These are phyloP conservation scores for Epithele typhae DNA, from an alignment of 768 basidiomycete genomes.

Conservation along the genomic window DNA sequence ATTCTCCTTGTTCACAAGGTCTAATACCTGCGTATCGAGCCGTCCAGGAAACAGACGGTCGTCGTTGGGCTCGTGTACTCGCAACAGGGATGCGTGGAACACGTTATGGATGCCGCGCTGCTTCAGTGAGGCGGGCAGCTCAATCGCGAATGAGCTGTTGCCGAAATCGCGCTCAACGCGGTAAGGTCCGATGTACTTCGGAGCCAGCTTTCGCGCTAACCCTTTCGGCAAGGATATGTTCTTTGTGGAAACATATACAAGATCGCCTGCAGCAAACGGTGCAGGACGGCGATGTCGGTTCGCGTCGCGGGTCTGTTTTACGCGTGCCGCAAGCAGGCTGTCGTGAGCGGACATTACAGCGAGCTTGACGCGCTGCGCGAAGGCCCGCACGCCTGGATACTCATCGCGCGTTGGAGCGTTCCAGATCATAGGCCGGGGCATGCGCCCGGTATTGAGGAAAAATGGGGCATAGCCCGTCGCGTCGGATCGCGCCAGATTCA, in stretches of 20 bases:
- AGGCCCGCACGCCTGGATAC: constrained; percentile 20
- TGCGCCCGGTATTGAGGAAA: constrained; percentile 4
- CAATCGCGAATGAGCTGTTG: constrained; percentile 24
- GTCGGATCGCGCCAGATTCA: constrained; percentile 27
- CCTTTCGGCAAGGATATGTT: constrained; percentile 18
- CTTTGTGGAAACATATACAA: not conserved
- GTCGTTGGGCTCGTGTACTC: constrained; percentile 26
- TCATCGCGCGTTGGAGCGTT: not conserved
- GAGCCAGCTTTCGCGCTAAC: constrained; percentile 29
- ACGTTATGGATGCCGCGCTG: constrained; percentile 25
- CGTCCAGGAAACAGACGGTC: constrained; percentile 33
- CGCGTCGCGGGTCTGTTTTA: constrained; percentile 25
- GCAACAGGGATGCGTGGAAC: constrained; percentile 33
- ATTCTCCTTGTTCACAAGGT: constrained; percentile 13
- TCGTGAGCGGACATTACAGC: no score
- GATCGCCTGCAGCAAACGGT: constrained; percentile 20
- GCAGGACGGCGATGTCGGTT: constrained; percentile 21
- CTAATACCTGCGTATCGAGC: constrained; percentile 16
- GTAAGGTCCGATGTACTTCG: constrained; percentile 38
- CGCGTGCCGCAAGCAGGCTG: constrained; percentile 19
- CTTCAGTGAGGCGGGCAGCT: constrained; percentile 25
- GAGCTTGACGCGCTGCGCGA: no score
- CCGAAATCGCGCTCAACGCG: constrained; percentile 16
- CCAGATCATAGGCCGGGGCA: constrained; percentile 26
- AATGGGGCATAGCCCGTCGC: constrained; percentile 26